Evolutionary conservation across 2,329 filamentous ascomycete species (phyloP).

Genomic region (Lithohypha guttulata): DNA sequence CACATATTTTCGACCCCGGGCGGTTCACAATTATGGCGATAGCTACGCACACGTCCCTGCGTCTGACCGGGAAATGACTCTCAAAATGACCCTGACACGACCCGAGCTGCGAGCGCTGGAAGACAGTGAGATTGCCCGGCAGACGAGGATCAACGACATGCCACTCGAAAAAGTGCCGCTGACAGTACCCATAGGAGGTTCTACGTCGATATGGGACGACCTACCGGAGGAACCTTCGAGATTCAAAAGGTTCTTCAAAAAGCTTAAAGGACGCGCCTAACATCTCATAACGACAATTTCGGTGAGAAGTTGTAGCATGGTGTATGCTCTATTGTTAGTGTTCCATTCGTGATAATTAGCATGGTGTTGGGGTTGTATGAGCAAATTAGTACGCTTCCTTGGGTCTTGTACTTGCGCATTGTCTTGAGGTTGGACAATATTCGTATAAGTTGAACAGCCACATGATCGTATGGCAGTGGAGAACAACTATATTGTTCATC

Average conservation of each 20-base stretch:
- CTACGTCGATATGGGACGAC: constrained; percentile 32
- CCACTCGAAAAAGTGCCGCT: constrained; percentile 47
- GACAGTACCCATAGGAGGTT: constrained; percentile 33
- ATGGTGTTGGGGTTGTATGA: too few relatives aligned
- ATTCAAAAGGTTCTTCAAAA: constrained; percentile 37
- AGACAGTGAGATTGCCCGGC: constrained; percentile 60
- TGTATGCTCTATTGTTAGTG: too few relatives aligned
- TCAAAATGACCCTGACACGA: constrained; percentile 88
- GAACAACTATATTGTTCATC: too few relatives aligned
- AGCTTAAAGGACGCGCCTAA: constrained; percentile 24
- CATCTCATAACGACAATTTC: too few relatives aligned
- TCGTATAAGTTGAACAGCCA: too few relatives aligned
- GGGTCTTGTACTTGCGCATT: too few relatives aligned
- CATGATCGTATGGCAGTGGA: too few relatives aligned
- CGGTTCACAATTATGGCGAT: constrained; percentile 21
- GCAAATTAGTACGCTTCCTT: too few relatives aligned
- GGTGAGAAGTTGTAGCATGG: too few relatives aligned
- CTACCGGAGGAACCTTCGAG: constrained; percentile 30
- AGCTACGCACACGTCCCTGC: constrained; percentile 42
- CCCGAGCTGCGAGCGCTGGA: constrained; percentile 62
- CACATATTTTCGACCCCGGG: constrained; percentile 7
- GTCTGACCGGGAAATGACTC: constrained; percentile 75
- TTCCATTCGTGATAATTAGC: too few relatives aligned
- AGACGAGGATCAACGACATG: constrained; percentile 50
- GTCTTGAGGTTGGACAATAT: too few relatives aligned